phyloP scores from a whole-genome alignment of 2,329 filamentous ascomycete genomes.

The Penicillium sp. region DNA sequence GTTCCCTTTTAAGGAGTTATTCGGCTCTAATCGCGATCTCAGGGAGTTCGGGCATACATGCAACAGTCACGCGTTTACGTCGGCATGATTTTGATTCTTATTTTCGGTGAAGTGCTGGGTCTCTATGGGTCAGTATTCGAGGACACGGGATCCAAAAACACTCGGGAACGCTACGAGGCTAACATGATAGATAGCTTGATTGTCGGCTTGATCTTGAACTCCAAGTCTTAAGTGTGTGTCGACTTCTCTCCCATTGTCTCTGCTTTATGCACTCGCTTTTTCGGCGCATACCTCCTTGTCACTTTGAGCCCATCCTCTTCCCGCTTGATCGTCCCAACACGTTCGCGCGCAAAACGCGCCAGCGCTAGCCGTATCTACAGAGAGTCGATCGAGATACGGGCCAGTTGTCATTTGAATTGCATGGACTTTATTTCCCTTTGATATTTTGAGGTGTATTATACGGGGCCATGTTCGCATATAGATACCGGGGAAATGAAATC shows the following conservation, averaged over 20 bases:
- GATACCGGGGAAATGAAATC: slow-evolving; percentile 22
- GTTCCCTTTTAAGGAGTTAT: neutral
- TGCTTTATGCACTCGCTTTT: slow-evolving; percentile 10
- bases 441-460: slow-evolving; percentile 28
- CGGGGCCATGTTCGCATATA: slow-evolving; percentile 23
- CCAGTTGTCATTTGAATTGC: slow-evolving; percentile 19
- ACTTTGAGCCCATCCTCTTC: neutral
- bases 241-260: neutral
- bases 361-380: neutral
- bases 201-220: slow-evolving; percentile 91
- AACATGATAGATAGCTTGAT: slow-evolving; percentile 67
- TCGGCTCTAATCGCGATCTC: slow-evolving; percentile 27
- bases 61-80: slow-evolving; percentile 94
- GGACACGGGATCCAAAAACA: neutral
- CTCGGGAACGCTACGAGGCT: slow-evolving; percentile 17
- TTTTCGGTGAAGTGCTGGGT: slow-evolving; percentile 96
- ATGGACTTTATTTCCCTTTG: slow-evolving; percentile 3
- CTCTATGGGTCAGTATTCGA: slow-evolving; percentile 79
- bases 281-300: slow-evolving; percentile 1
- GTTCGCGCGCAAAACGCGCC: slow-evolving; percentile 3
- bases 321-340: slow-evolving; percentile 2
- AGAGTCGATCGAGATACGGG: slow-evolving; percentile 18
- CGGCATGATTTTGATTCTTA: slow-evolving; percentile 97
- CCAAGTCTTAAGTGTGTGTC: slow-evolving; percentile 56
- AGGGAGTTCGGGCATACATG: slow-evolving; percentile 92